Evolutionary conservation across 1,284 basidiomycete species (phyloP), one percentile per base, ranked within the genome.

Genomic region (Hortiboletus rubellus): DNA sequence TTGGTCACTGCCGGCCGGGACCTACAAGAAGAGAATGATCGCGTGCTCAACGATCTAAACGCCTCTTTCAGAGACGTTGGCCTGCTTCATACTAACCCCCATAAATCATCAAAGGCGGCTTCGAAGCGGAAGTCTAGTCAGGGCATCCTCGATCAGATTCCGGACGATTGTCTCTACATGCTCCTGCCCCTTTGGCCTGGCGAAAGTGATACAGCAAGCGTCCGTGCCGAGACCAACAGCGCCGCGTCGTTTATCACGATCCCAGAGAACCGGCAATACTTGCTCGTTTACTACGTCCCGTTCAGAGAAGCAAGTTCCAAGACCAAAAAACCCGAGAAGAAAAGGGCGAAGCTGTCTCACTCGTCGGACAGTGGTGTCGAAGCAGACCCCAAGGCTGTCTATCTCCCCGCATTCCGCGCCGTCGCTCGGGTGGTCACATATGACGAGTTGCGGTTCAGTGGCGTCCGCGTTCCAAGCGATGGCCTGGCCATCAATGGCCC

Each of bases 141-240:
- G 1, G 78, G 85, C 50, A 79, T 89, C 58, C 84, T 91, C 59
- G 79, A 81, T 47, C 76, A 82, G 43, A 78, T 91, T 30, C 86
- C 87, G 0, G 72, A 81, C 5, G 86, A 91, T 22, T 81, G 82
- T 30, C 73, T 91, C 45, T 90, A 87, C 70, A 91, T 92, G 90
- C 77, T 92, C 22, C 76, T 92, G n/a, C 89, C 89, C 5, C 77
- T 92, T 38, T 92, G 89, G 89, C 84, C 87, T 11, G 82, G 84
- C n/a, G 85, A 87, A 63, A 87, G 82, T 0, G 89, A 89, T 65
- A 66, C 79, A 0, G 63, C 66, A 43, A 62, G 49, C 15, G 40
- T 77, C 72, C 12, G 64, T 60, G 30, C 66, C 57, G 59, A 74
- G 37, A 59, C 57, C 17, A 61, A 61, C 53, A 68, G 63, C 17